Evolutionary conservation across 805 yeast genomes (phyloP).

Genomic region (Crinitomyces ghanaensis): DNA sequence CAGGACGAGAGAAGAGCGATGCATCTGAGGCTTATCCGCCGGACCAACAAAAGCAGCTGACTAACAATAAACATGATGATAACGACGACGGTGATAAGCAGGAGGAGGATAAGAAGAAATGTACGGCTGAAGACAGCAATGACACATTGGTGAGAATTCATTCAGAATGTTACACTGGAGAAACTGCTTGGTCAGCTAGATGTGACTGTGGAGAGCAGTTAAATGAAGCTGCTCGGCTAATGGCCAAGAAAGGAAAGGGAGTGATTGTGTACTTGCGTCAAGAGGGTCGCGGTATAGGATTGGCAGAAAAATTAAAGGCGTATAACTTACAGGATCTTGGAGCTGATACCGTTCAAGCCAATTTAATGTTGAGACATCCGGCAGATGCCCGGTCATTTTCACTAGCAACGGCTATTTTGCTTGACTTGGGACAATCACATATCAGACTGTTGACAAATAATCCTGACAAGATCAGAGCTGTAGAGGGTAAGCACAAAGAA

Average conservation of each 20-base stretch:
- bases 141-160: conserved; percentile 71
- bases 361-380: conserved; percentile 84
- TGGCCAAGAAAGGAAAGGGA: conserved; percentile 82
- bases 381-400: conserved; percentile 95
- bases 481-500: conserved; percentile 70
- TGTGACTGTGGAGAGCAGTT: conserved; percentile 99
- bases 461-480: conserved; percentile 92
- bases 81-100: background rate
- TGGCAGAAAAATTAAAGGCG: conserved; percentile 96
- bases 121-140: too few relatives aligned
- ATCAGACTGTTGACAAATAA: conserved; percentile 82
- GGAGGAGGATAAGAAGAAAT: background rate
- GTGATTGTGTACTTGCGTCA: conserved; percentile 92
- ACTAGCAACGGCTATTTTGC: conserved; percentile 82
- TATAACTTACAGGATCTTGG: conserved; percentile 95
- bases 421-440: conserved; percentile 65
- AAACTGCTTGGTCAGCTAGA: conserved; percentile 97
- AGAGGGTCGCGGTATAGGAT: conserved; percentile 97
- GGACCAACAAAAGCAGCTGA: too few relatives aligned
- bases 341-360: conserved; percentile 97
- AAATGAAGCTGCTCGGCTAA: conserved; percentile 91
- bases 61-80: background rate
- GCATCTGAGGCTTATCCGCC: too few relatives aligned
- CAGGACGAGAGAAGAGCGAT: conserved; percentile 60
- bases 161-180: conserved; percentile 97